Evolutionary conservation across 768 basidiomycete genomes (phyloP).

Genomic region (Glaciozyma antarctica): DNA sequence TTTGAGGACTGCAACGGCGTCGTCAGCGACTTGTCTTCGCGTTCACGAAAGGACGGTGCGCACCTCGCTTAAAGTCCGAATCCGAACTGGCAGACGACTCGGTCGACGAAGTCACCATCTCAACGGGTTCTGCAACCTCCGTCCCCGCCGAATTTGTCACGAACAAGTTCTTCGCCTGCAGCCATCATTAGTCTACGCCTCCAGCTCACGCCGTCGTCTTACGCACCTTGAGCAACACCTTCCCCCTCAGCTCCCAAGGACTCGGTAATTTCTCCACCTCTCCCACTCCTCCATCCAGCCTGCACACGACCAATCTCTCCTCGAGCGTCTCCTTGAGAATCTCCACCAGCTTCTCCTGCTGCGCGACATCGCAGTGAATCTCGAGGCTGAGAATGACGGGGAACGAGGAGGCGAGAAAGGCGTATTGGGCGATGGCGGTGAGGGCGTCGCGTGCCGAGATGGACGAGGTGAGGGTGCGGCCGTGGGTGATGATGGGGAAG

Average conservation of each 20-base stretch:
- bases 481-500: constrained; percentile 71
- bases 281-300: constrained; percentile 44
- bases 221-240: constrained; percentile 71
- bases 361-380: constrained; percentile 66
- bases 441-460: constrained; percentile 72
- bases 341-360: constrained; percentile 67
- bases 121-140: constrained; percentile 1
- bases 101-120: background rate
- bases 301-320: constrained; percentile 47
- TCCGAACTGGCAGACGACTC: constrained; percentile 25
- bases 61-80: constrained; percentile 31
- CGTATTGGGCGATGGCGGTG: constrained; percentile 75
- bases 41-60: background rate
- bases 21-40: background rate
- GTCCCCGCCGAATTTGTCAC: constrained; percentile 38
- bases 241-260: constrained; percentile 67
- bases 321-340: constrained; percentile 64
- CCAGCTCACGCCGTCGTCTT: too few relatives aligned
- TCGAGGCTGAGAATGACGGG: constrained; percentile 90
- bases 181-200: background rate
- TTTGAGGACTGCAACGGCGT: background rate
- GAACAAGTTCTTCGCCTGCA: constrained; percentile 67
- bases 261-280: constrained; percentile 54
- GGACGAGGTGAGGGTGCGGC: constrained; percentile 75
- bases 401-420: constrained; percentile 79